Base-by-base conservation (phyloP, 441 rosid species). In the Melianthus villosus region DNA sequence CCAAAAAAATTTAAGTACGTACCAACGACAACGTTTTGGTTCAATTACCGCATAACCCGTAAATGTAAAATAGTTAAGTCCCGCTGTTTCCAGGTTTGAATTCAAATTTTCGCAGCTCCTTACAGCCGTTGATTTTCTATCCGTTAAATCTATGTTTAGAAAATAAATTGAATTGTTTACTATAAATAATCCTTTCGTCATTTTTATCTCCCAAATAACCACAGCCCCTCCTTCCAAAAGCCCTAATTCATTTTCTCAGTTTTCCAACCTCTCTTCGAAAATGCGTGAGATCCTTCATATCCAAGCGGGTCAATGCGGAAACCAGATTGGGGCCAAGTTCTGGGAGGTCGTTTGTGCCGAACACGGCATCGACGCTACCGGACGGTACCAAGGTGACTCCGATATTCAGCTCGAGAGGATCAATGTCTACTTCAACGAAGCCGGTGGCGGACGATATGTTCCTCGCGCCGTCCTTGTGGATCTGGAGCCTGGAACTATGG, bases 401-500 rank as follows among this genome's bases (percentile, higher is more conserved):
- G 40, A 34, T 1, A 53, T 63, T 23, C 79, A 73, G 28, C 71
- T 73, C 1, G 79, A 69, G 57, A 44, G 79, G 46, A 58, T 69
- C 34, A 69, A 69, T 14, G 79, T 72, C 34, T 72, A 72, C 64
- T 72, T 53, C 53, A 72, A 69, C 4, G 79, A 72, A 34, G 75
- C 79, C 7, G 63, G 67, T 11, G 73, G 75, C 2, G 73, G 71
- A 0, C 51, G 73, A 7, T 66, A 63, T 22, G 79, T 72, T 42
- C 79, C 79, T 7, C 57, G 79, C 48, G 75, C 79, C 7, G 75
- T 69, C 22, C 22, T 72, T 2, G 42, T 69, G 71, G 79, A 72
- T 39, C 69, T 72, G 25, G 79, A 72, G 48, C 79, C 79, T n/a
- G 79, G 79, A 3, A 72, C 79, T 23, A 72, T 72, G 79, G 79